Evolutionary conservation across 176 grass and related monocot species (phyloP), one percentile per base, ranked within the genome.

Genomic region (Carex parvula): DNA sequence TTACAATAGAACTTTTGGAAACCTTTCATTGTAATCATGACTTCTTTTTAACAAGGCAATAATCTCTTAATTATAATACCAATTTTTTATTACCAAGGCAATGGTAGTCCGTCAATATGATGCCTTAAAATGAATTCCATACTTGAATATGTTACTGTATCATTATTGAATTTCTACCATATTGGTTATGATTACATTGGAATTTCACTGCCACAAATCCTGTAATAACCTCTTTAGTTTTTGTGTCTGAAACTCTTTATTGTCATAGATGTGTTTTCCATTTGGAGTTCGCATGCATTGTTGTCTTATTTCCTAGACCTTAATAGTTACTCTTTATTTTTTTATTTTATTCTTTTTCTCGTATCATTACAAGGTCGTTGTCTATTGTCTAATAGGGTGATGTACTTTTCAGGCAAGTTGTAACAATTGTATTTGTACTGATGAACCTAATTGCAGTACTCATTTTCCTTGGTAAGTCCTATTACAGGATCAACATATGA

Each of bases 381-480:
- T 55, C 7, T 71, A 76, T 55, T 55, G 13, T 30, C 72, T 76
- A 76, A 76, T 54, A 54, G 21, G 72, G 21, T 55, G 48, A 76
- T 76, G 13, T 24, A 64, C 8, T 77, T 30, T 87, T 42, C 88
- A 95, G 93, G 81, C 88, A 90, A 83, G 64, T 71, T 62, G 89
- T 95, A 37, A 99, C 91, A 15, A 92, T 92, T 86, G 66, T 81
- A 59, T 86, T 84, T 8, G 70, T 93, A 61, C 41, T 79, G 12
- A 67, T 93, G 44, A 99, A 99, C 53, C 64, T 99, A 82, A 30
- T 84, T 6, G 60, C 22, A 0, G 20, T 93, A 44, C 65, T 98
- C 42, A 32, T 58, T 33, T 81, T 93, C 79, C 70, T 95, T 60
- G 86, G 96, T 99, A 87, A 89, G 83, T 61, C 3, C 21, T 22